phyloP scores from a whole-genome alignment of 805 yeast species.

The Cyberlindnera euphorbiiphila region DNA sequence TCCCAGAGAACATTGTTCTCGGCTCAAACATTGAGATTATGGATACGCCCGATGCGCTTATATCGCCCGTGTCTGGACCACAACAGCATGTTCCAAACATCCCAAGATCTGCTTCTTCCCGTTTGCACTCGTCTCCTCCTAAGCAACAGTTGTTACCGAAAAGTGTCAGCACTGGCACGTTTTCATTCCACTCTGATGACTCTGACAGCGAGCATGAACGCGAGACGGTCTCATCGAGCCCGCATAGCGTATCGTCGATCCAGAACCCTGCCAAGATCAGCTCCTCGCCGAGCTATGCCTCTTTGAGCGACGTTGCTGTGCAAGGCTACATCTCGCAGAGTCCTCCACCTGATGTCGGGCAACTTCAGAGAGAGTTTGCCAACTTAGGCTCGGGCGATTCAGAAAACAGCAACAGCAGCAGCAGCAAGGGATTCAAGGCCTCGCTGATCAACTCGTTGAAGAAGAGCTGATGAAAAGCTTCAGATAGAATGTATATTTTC shows the following conservation, averaged over 20 bases:
- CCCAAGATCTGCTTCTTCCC: background rate
- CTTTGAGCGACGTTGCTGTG: slow-evolving; percentile 50
- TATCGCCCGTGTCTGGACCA: slow-evolving; percentile 1
- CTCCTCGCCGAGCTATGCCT: slow-evolving; percentile 38
- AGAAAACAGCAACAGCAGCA: slow-evolving; percentile 1
- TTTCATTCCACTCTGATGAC: slow-evolving; percentile 18
- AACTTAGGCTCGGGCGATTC: slow-evolving; percentile 14
- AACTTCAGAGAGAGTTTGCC: slow-evolving; percentile 21
- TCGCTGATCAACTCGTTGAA: slow-evolving; percentile 25
- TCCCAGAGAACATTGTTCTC: slow-evolving; percentile 28
- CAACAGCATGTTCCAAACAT: background rate
- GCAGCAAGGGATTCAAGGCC: slow-evolving; percentile 13
- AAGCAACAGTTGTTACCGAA: background rate
- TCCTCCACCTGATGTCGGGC: slow-evolving; percentile 19
- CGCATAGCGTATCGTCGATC: slow-evolving; percentile 10
- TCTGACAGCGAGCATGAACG: slow-evolving; percentile 30
- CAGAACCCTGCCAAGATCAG: slow-evolving; percentile 19
- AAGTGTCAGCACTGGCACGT: slow-evolving; percentile 7
- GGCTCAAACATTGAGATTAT: slow-evolving; percentile 25
- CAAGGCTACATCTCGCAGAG: slow-evolving; percentile 32
- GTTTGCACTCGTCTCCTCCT: slow-evolving; percentile 1
- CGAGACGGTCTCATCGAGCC: slow-evolving; percentile 1
- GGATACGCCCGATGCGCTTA: slow-evolving; percentile 14
- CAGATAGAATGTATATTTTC: too few species aligned
- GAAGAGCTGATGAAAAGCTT: slow-evolving; percentile 10